These are phyloP conservation scores for Naganishia friedmannii DNA, from an alignment of 768 basidiomycete genomes.

Conservation along the genomic window DNA sequence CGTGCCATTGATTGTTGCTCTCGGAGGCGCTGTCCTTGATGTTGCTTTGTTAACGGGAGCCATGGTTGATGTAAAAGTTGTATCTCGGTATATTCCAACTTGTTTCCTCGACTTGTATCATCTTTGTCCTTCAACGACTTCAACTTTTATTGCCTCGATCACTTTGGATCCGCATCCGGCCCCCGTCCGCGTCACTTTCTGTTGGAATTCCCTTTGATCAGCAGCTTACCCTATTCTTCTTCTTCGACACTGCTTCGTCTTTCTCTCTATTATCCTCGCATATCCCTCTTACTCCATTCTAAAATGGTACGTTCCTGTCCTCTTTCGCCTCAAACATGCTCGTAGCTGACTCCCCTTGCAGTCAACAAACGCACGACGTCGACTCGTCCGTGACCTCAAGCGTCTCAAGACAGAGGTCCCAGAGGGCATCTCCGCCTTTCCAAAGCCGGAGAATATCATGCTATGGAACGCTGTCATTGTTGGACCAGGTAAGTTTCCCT, in stretches of 20 bases:
- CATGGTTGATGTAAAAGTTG: not conserved
- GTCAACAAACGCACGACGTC: conserved; percentile 91
- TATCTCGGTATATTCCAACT: too few relatives aligned
- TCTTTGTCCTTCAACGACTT: too few relatives aligned
- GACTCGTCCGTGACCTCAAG: conserved; percentile 97
- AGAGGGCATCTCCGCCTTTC: conserved; percentile 91
- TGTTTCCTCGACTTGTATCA: too few relatives aligned
- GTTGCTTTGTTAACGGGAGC: not conserved
- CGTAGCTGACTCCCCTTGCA: not conserved
- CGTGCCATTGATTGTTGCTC: conserved; percentile 23
- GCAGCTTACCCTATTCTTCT: too few relatives aligned
- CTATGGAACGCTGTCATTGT: conserved; percentile 99
- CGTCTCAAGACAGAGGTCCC: conserved; percentile 90
- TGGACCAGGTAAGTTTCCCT: conserved; percentile 72
- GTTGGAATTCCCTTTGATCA: too few relatives aligned
- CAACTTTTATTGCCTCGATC: too few relatives aligned
- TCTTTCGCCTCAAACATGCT: not conserved
- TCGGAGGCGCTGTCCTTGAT: conserved; percentile 16
- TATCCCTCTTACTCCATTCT: too few relatives aligned
- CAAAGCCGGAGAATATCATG: conserved; percentile 98
- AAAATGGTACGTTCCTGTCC: not conserved
- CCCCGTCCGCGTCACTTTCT: too few relatives aligned
- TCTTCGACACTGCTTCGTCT: too few relatives aligned
- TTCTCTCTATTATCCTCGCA: too few relatives aligned
- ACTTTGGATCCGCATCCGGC: too few relatives aligned